Percentiles rank a stretch among this genome's conserved stretches.
Conservation (phyloP, 441 rosid genomes). For the Euphorbia schlechtendalii region DNA sequence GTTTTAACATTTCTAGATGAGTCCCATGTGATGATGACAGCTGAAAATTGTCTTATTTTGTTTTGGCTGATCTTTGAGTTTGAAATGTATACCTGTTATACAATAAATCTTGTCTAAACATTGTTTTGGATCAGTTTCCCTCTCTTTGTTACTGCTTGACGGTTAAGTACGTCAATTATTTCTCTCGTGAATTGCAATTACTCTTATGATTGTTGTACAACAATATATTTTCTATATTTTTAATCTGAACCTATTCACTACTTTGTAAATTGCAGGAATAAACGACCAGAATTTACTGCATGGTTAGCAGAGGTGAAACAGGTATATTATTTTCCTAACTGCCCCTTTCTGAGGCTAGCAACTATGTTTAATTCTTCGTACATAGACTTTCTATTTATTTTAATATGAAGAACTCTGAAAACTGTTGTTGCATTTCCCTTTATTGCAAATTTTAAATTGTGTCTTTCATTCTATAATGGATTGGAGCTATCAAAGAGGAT, state of each 20-base stretch:
- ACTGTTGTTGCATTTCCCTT: no score
- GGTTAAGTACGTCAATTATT: no score
- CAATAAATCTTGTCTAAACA: no score
- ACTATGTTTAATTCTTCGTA: not conserved
- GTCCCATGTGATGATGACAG: not conserved
- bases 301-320: constrained; percentile 90
- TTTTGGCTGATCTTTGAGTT: not conserved
- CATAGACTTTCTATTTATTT: not conserved
- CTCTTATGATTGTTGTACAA: no score
- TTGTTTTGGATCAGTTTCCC: not conserved
- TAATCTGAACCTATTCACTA: not conserved
- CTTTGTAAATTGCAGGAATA: constrained; percentile 48
- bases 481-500: not conserved
- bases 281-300: constrained; percentile 98
- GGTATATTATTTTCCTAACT: constrained; percentile 29
- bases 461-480: no score
- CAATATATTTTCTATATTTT: not conserved
- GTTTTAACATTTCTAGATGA: not conserved
- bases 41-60: not conserved
- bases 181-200: no score
- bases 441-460: no score
- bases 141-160: no score
- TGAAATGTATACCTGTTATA: not conserved
- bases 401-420: not conserved
- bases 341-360: not conserved